These are phyloP conservation scores for Cordyceps cicadae DNA, from an alignment of 2,329 filamentous ascomycete species.

Conservation along the genomic window DNA sequence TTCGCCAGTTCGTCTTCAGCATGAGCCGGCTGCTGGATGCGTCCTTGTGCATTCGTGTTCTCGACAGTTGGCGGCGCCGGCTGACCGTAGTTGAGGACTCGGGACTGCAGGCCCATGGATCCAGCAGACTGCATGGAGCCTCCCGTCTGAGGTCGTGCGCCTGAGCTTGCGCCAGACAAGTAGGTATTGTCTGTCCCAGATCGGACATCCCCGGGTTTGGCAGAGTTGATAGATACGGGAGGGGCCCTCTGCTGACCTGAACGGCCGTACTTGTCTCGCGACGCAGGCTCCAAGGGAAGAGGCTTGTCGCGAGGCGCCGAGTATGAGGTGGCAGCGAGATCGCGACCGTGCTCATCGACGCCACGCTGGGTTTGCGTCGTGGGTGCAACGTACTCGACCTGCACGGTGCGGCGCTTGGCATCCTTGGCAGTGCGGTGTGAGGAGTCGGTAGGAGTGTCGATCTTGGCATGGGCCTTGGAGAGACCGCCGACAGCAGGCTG, in stretches of 20 bases:
- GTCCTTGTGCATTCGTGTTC: constrained; percentile 80
- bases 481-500: constrained; percentile 52
- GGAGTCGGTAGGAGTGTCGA: constrained; percentile 54
- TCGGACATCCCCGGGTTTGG: constrained; percentile 19
- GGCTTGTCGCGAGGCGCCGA: constrained; percentile 45
- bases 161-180: constrained; percentile 34
- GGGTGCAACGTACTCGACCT: constrained; percentile 95
- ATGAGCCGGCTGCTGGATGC: constrained; percentile 66
- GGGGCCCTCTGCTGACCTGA: constrained; percentile 18
- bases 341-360: constrained; percentile 29
- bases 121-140: constrained; percentile 64
- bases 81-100: constrained; percentile 64
- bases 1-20: constrained; percentile 54
- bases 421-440: constrained; percentile 62
- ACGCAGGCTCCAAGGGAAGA: constrained; percentile 47
- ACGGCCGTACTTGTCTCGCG: constrained; percentile 18
- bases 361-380: constrained; percentile 77
- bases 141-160: constrained; percentile 66
- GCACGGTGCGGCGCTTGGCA: constrained; percentile 86
- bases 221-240: constrained; percentile 12
- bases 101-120: constrained; percentile 58
- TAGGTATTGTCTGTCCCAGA: constrained; percentile 32
- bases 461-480: constrained; percentile 63
- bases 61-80: constrained; percentile 81
- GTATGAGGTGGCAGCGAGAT: constrained; percentile 31